phyloP scores from a whole-genome alignment of 192 early-diverging fungal genomes.

The Backusella macrospora region DNA sequence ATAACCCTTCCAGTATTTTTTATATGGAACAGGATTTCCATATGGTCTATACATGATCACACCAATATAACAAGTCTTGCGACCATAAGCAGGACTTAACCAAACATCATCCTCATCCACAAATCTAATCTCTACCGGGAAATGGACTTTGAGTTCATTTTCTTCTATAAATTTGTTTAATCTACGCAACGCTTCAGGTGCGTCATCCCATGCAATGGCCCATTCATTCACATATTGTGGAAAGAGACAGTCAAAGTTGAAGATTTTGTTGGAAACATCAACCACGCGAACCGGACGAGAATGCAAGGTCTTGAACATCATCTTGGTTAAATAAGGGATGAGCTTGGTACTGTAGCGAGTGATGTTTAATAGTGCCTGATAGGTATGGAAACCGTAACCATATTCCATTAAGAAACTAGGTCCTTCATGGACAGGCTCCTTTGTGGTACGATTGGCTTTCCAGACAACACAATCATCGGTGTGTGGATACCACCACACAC shows the following conservation, averaged over 20 bases:
- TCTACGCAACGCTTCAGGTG: slow-evolving; percentile 54
- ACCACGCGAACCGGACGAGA: slow-evolving; percentile 50
- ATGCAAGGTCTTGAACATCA: slow-evolving; percentile 61
- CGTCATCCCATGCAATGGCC: slow-evolving; percentile 67
- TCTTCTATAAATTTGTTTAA: slow-evolving; percentile 58
- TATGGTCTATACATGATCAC: slow-evolving; percentile 81
- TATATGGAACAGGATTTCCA: slow-evolving; percentile 66
- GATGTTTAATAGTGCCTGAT: slow-evolving; percentile 61
- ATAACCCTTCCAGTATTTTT: slow-evolving; percentile 69
- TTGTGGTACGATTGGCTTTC: slow-evolving; percentile 63
- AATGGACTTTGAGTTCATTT: slow-evolving; percentile 64
- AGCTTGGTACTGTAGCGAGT: slow-evolving; percentile 50
- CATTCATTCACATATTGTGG: slow-evolving; percentile 76
- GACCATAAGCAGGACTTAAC: slow-evolving; percentile 68
- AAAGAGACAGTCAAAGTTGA: slow-evolving; percentile 74
- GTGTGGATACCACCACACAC: slow-evolving; percentile 82
- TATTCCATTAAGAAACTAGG: slow-evolving; percentile 34
- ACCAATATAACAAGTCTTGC: slow-evolving; percentile 74
- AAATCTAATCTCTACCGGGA: slow-evolving; percentile 76
- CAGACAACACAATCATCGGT: slow-evolving; percentile 70
- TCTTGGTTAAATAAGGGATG: slow-evolving; percentile 52
- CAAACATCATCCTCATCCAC: slow-evolving; percentile 67
- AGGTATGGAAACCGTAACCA: slow-evolving; percentile 47
- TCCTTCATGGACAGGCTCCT: slow-evolving; percentile 28
- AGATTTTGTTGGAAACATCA: slow-evolving; percentile 65